A percentile compares a stretch with the other conserved stretches of the same genome.
These are phyloP conservation scores for Agastache rugosa DNA, from an alignment of 257 asterid species.

Conservation along the genomic window DNA sequence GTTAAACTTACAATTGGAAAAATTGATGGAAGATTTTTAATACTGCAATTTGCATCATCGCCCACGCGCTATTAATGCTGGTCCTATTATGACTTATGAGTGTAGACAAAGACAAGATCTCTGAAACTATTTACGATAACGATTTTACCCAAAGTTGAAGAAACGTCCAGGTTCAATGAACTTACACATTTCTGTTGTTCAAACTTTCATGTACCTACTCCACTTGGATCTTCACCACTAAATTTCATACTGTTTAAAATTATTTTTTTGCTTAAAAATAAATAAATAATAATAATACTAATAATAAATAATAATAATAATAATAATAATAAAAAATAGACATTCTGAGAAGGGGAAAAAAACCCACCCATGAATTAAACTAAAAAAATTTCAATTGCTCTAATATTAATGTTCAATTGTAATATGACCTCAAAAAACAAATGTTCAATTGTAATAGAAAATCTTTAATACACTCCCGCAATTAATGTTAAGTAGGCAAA, in stretches of 20 bases:
- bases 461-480: too few species aligned
- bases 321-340: too few species aligned
- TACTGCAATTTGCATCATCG: not conserved
- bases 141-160: not conserved
- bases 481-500: too few species aligned
- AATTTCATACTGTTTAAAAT: not conserved
- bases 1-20: not conserved
- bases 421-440: too few species aligned
- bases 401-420: too few species aligned
- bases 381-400: too few species aligned
- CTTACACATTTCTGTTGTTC: conserved; percentile 1
- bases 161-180: conserved; percentile 48
- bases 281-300: too few species aligned
- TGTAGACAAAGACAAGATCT: not conserved
- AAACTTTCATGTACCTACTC: not conserved
- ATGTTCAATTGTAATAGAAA: too few species aligned
- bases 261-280: too few species aligned
- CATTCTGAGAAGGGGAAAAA: too few species aligned
- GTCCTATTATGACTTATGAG: not conserved
- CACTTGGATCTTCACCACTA: not conserved
- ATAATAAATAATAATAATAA: too few species aligned
- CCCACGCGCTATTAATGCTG: conserved; percentile 31
- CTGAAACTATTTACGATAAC: not conserved
- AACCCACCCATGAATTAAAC: not conserved
- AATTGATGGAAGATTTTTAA: not conserved